phyloP scores from a whole-genome alignment of 129 eudicot species.

The Heracleum sosnowskyi region DNA sequence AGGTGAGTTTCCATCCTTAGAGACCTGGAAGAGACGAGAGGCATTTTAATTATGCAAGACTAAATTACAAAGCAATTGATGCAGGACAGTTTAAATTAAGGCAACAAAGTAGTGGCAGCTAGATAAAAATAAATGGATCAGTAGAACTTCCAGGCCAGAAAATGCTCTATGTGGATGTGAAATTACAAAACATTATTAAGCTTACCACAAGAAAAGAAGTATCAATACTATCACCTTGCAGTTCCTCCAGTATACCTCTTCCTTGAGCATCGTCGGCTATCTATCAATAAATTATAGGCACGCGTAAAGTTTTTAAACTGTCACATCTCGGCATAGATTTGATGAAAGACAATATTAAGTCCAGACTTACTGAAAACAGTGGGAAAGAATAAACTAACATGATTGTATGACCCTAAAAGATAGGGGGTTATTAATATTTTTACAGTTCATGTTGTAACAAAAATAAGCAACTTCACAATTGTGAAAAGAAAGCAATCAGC shows the following conservation, averaged over 20 bases:
- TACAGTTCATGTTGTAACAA: neutral
- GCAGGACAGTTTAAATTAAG: neutral
- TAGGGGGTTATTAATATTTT: neutral
- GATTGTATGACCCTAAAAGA: neutral
- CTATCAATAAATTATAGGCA: constrained; percentile 30
- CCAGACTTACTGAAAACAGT: too few relatives aligned
- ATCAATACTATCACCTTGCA: constrained; percentile 86
- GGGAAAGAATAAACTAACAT: neutral
- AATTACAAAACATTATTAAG: neutral
- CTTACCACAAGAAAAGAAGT: constrained; percentile 65
- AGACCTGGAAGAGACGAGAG: constrained; percentile 41
- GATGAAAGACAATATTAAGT: too few relatives aligned
- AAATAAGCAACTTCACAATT: neutral
- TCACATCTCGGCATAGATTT: neutral
- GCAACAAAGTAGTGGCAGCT: neutral
- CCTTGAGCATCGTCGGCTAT: constrained; percentile 94
- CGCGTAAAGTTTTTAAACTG: neutral
- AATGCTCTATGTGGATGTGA: neutral
- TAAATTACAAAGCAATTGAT: neutral
- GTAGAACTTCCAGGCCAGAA: neutral
- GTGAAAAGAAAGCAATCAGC: too few relatives aligned
- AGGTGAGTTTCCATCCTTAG: constrained; percentile 89
- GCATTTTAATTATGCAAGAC: neutral
- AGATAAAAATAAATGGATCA: neutral
- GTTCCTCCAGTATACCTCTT: constrained; percentile 77